Evolutionary conservation across 2,329 filamentous ascomycete species (phyloP).

Genomic region (Juglanconis juglandina): DNA sequence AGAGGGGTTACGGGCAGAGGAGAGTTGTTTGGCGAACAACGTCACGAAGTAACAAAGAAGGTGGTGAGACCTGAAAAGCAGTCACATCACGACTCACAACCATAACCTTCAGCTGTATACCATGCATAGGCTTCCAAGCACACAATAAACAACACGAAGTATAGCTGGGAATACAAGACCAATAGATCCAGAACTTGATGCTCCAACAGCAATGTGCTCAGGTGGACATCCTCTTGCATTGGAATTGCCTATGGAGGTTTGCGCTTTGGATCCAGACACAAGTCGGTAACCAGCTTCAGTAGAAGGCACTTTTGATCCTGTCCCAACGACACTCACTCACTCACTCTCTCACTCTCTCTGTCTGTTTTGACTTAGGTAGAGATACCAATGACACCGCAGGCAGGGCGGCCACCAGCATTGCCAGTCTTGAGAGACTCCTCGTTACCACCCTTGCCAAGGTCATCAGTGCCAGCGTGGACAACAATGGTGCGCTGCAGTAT

Average conservation of each 20-base stretch:
- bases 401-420: constrained; percentile 88
- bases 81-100: too few relatives aligned
- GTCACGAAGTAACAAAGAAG: too few relatives aligned
- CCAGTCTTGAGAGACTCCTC: constrained; percentile 98
- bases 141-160: too few relatives aligned
- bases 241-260: not conserved
- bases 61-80: too few relatives aligned
- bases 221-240: not conserved
- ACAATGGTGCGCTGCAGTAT: constrained; percentile 78
- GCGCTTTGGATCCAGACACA: not conserved
- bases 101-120: too few relatives aligned
- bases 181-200: too few relatives aligned
- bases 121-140: too few relatives aligned
- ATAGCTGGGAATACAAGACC: too few relatives aligned
- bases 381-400: constrained; percentile 95
- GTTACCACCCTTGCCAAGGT: constrained; percentile 87
- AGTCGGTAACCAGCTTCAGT: not conserved
- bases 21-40: too few relatives aligned
- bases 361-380: constrained; percentile 53
- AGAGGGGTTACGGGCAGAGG: too few relatives aligned
- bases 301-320: not conserved
- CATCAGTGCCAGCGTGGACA: constrained; percentile 91
- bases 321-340: not conserved
- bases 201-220: too few relatives aligned
- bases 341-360: too few relatives aligned